phyloP scores from a whole-genome alignment of 2,329 filamentous ascomycete species.

The Trichoderma sp. region DNA sequence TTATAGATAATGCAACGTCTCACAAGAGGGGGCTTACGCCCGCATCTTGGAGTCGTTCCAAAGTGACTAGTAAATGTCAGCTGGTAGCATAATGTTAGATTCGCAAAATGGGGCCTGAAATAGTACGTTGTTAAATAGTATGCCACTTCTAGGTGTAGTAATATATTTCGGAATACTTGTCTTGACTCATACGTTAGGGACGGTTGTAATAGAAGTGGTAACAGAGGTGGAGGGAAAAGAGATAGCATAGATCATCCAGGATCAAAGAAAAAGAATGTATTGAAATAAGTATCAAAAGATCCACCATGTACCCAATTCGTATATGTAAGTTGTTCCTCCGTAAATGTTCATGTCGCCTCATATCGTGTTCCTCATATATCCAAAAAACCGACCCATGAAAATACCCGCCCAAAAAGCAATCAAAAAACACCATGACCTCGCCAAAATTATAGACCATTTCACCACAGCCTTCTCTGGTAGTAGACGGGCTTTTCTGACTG shows the following conservation, averaged over 20 bases:
- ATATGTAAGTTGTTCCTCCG: neutral
- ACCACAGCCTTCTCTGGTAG: constrained; percentile 58
- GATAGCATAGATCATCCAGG: neutral
- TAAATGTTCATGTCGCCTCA: neutral
- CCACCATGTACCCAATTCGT: neutral
- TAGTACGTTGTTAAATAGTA: neutral
- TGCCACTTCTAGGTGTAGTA: neutral
- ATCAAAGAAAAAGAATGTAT: neutral
- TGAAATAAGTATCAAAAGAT: neutral
- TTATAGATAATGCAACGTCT: neutral
- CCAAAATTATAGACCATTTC: neutral
- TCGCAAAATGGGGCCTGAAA: neutral
- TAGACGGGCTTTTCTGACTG: constrained; percentile 47
- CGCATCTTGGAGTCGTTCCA: neutral
- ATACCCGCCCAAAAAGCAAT: neutral
- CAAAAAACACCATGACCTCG: neutral
- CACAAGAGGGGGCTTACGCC: neutral
- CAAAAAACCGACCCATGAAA: neutral
- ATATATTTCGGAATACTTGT: neutral
- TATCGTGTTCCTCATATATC: neutral
- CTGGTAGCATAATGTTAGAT: neutral
- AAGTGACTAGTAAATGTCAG: neutral
- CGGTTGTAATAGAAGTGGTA: neutral
- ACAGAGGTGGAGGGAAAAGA: neutral
- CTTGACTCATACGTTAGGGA: neutral